Conservation (phyloP, 345 rosid species). For the Jatropha curcas region DNA sequence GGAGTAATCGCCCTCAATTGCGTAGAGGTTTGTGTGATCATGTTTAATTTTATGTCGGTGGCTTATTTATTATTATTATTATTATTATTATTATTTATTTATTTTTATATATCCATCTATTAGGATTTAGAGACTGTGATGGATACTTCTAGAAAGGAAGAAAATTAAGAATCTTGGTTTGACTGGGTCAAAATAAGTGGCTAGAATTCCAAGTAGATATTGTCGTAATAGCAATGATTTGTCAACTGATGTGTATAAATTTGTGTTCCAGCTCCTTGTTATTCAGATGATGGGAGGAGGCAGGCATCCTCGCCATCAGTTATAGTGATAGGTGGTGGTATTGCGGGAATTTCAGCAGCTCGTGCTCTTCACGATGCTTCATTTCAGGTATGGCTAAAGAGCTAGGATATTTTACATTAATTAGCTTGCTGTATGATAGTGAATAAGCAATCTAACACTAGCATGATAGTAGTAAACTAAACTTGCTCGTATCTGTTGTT, state of each 20-base stretch:
- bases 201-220: too few species aligned
- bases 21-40: constrained; percentile 52
- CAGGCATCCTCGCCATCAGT: constrained; percentile 76
- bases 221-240: too few species aligned
- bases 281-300: constrained; percentile 49
- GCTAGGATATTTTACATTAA: neutral
- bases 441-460: too few species aligned
- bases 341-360: constrained; percentile 92
- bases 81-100: neutral
- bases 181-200: too few species aligned
- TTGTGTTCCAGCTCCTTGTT: constrained; percentile 47
- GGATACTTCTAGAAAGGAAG: too few species aligned
- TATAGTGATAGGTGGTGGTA: constrained; percentile 85
- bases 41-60: neutral
- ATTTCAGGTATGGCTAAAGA: constrained; percentile 52
- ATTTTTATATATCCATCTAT: too few species aligned
- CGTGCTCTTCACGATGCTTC: constrained; percentile 88
- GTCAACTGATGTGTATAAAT: neutral
- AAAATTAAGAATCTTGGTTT: too few species aligned
- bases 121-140: too few species aligned
- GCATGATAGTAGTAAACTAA: too few species aligned
- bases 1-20: constrained; percentile 68
- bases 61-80: neutral
- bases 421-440: too few species aligned
- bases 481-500: neutral